These are phyloP conservation scores for Lasiosphaeria ovina DNA, from an alignment of 495 filamentous ascomycete genomes.

Conservation along the genomic window DNA sequence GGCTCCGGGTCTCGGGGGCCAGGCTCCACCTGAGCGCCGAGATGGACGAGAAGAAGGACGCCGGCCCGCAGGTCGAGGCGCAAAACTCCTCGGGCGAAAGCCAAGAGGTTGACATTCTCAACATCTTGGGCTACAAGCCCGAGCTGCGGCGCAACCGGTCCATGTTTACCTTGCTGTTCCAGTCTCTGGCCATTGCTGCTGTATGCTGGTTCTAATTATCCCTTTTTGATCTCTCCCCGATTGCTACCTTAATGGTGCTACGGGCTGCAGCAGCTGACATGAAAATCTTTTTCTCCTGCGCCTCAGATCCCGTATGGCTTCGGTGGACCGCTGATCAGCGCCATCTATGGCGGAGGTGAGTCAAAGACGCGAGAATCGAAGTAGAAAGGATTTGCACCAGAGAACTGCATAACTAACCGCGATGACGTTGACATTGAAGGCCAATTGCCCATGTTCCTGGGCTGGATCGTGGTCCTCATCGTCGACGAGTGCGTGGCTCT, in stretches of 20 bases:
- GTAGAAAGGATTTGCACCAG: background rate
- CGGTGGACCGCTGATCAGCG: conserved; percentile 37
- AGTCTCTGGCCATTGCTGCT: conserved; percentile 43
- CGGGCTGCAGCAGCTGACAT: background rate
- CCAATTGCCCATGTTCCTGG: conserved; percentile 36
- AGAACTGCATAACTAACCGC: background rate
- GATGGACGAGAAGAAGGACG: conserved; percentile 17
- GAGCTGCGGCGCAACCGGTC: conserved; percentile 54
- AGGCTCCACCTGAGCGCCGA: background rate
- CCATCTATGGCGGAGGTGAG: conserved; percentile 40
- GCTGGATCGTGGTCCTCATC: conserved; percentile 60
- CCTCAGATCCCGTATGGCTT: conserved; percentile 41
- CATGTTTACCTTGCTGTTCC: conserved; percentile 42
- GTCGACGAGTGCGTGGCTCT: conserved; percentile 59
- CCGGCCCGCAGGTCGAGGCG: conserved; percentile 8
- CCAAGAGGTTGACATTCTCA: conserved; percentile 33
- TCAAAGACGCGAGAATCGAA: background rate
- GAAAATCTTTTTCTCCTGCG: background rate
- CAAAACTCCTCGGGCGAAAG: conserved; percentile 4
- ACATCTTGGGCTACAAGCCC: conserved; percentile 60
- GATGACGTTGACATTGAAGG: conserved; percentile 3
- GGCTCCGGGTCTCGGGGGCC: background rate
- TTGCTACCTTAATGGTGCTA: no score
- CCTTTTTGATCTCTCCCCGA: background rate
- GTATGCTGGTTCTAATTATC: conserved; percentile 25